Evolutionary conservation across 2,329 filamentous ascomycete species (phyloP), one percentile per base, ranked within the genome.

Genomic region (Sporothrix brunneoviolacea): DNA sequence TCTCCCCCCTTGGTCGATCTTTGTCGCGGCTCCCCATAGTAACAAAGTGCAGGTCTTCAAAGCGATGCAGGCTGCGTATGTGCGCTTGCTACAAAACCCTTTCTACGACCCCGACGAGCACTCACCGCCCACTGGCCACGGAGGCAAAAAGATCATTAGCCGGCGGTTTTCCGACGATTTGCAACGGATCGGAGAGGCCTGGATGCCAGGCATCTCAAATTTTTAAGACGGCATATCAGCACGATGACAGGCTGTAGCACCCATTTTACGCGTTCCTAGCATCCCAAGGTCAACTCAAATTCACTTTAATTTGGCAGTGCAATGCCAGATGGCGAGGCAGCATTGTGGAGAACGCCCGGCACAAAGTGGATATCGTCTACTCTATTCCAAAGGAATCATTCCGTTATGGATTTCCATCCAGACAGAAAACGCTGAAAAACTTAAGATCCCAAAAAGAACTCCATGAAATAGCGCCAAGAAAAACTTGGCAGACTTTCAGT

Each of bases 81-180:
- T 97, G 52, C 75, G 82, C 55, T 72, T 98, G 46, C 71, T 97
- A 58, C 86, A 95, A 68, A 97, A 98, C 62, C 91, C 91, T 0
- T 98, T 98, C 68, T 97, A 91, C 67, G 83, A 86, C 41, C 91
- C 91, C 9, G 90, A 96, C 63, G 86, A 91, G 60, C 83, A 91
- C 65, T 78, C 78, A 55, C 86, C 85, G 43, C 65, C 71, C 4
- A 66, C 66, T 1, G 77, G 75, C 0, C 66, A 66, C 22, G 74
- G 75, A 0, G 79, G 79, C 3, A 78, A 82, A 64, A 83, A 84
- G 63, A 96, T 97, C 58, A 86, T 81, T 47, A 95, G 90, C 66
- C 80, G 77, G 59, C 82, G 74, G 64, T 98, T 98, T 66, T 77
- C 82, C 45, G 79, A 82, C 15, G 90, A 96, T 61, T 84, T 98